These are phyloP conservation scores for Camellia oleifera DNA, from an alignment of 179 eudicot genomes.

Conservation along the genomic window DNA sequence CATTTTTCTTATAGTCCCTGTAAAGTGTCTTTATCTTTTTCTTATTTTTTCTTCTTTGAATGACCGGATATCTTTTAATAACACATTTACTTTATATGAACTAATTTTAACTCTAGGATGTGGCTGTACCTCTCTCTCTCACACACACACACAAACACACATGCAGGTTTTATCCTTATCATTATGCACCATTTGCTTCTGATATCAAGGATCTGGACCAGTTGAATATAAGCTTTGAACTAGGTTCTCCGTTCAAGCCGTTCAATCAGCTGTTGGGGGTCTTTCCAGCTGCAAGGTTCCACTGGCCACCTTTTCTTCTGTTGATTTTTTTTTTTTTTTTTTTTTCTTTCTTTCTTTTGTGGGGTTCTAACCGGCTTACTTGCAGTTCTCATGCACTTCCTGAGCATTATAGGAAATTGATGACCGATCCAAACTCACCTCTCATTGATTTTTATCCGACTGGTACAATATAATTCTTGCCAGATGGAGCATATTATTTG, in stretches of 20 bases:
- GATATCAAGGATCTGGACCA: conserved; percentile 73
- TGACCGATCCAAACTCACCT: conserved; percentile 84
- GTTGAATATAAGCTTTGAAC: conserved; percentile 68
- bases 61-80: neutral
- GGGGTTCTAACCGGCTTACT: conserved; percentile 32
- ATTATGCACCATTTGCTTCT: conserved; percentile 99
- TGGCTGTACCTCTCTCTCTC: neutral
- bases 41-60: neutral
- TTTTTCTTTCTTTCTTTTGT: conserved; percentile 9
- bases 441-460: conserved; percentile 89
- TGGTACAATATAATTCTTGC: conserved; percentile 41
- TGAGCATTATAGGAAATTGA: conserved; percentile 71
- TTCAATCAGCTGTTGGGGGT: conserved; percentile 95
- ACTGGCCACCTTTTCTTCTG: conserved; percentile 10
- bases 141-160: neutral
- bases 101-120: neutral
- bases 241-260: conserved; percentile 93
- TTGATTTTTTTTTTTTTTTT: conserved; percentile 9
- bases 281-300: conserved; percentile 97
- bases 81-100: neutral
- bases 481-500: neutral
- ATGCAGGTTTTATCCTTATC: conserved; percentile 95
- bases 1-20: neutral
- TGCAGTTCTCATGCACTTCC: conserved; percentile 98
- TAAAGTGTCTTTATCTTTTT: too few species aligned